Percentiles rank a stretch among this genome's conserved stretches.
phyloP scores from a whole-genome alignment of 2,329 filamentous ascomycete species.

The Westerdykella ornata region DNA sequence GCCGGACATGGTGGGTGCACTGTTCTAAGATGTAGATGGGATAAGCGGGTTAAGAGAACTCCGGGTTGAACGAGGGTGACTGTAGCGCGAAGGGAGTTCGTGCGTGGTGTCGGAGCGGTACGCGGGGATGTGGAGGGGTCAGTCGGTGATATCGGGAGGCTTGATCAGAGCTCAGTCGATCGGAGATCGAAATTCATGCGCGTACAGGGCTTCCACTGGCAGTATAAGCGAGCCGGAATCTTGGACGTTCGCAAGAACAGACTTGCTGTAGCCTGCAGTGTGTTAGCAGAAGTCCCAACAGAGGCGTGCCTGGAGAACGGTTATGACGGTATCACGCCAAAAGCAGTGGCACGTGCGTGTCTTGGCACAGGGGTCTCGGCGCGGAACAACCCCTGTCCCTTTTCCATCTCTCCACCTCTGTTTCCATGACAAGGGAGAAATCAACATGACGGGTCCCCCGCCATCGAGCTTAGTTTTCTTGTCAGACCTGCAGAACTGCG shows the following conservation, averaged over 20 bases:
- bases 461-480: slow-evolving; percentile 49
- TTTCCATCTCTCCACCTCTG: no score
- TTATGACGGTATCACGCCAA: background rate
- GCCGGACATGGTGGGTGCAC: slow-evolving; percentile 31
- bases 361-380: background rate
- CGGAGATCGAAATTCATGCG: no score
- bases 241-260: background rate
- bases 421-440: background rate
- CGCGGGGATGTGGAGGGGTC: background rate
- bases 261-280: slow-evolving; percentile 10
- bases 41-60: background rate
- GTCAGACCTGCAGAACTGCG: slow-evolving; percentile 42
- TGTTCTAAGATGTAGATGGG: background rate
- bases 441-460: slow-evolving; percentile 44
- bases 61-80: no score
- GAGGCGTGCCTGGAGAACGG: background rate
- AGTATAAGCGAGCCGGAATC: no score
- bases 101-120: background rate
- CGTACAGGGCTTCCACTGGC: no score
- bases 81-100: background rate
- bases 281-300: background rate
- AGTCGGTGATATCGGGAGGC: slow-evolving; percentile 2
- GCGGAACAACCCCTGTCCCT: background rate
- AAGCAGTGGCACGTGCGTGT: background rate
- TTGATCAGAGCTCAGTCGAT: no score